These are phyloP conservation scores for Scenedesmus sp. DNA, from an alignment of 163 green algal species.

Conservation along the genomic window DNA sequence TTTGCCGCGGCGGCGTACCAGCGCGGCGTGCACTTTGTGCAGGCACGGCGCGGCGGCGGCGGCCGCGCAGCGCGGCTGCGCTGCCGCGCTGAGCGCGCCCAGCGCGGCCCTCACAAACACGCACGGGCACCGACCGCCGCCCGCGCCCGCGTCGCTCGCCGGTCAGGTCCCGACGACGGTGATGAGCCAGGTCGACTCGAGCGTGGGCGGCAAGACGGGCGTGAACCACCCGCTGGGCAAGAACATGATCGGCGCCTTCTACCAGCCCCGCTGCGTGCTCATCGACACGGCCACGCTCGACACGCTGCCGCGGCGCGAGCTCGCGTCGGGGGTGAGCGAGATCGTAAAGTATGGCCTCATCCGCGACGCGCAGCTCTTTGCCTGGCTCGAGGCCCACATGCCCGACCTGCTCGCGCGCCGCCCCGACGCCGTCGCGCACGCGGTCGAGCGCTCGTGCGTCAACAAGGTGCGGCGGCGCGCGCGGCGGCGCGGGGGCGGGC, in stretches of 20 bases:
- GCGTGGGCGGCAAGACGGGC: constrained; percentile 98
- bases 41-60: constrained; percentile 4
- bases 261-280: constrained; percentile 85
- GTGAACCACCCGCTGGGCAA: constrained; percentile 99
- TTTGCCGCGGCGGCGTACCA: constrained; percentile 97
- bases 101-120: too few species aligned
- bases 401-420: constrained; percentile 83
- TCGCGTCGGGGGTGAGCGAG: constrained; percentile 92
- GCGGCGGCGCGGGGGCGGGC: too few species aligned
- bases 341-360: constrained; percentile 99
- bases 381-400: constrained; percentile 95
- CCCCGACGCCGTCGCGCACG: constrained; percentile 80
- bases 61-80: too few species aligned
- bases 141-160: too few species aligned
- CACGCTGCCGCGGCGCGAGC: constrained; percentile 83
- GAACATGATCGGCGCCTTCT: constrained; percentile 99
- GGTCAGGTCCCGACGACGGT: constrained; percentile 97
- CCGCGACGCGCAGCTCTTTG: constrained; percentile 91
- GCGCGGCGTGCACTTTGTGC: constrained; percentile 92
- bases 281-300: constrained; percentile 72
- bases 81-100: too few species aligned
- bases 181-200: constrained; percentile 95
- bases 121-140: too few species aligned
- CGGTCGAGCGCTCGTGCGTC: constrained; percentile 94
- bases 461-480: constrained; percentile 84